Percentiles rank a stretch among this genome's conserved stretches.
Conservation (phyloP, 495 filamentous ascomycete genomes). For the Bryoglossum gracile region DNA sequence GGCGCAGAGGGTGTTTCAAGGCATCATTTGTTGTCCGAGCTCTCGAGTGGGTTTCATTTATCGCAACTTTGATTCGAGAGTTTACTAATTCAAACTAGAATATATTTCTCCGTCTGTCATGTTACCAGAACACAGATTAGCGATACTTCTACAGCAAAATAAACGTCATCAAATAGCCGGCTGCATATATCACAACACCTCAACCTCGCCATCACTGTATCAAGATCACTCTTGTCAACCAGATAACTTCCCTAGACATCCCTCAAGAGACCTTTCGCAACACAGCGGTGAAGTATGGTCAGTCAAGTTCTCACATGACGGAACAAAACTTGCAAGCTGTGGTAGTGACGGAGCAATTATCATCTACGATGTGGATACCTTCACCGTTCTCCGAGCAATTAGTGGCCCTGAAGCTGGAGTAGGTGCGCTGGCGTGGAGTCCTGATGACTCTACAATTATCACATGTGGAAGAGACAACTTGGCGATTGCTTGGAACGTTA, state of each 20-base stretch:
- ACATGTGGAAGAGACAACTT: conserved; percentile 69
- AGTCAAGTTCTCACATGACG: conserved; percentile 84
- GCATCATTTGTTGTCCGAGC: conserved; percentile 63
- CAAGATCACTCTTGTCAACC: conserved; percentile 79
- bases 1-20: conserved; percentile 75
- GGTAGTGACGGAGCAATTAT: conserved; percentile 65
- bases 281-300: conserved; percentile 88
- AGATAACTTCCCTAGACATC: conserved; percentile 66
- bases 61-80: not conserved
- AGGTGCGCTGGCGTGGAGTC: conserved; percentile 80
- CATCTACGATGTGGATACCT: conserved; percentile 72
- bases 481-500: conserved; percentile 72
- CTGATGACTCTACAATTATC: conserved; percentile 77
- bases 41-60: conserved; percentile 67
- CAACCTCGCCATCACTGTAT: conserved; percentile 76
- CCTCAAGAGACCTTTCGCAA: conserved; percentile 58
- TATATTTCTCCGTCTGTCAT: conserved; percentile 96
- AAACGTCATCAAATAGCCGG: conserved; percentile 74
- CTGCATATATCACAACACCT: conserved; percentile 84
- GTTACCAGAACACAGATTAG: conserved; percentile 93
- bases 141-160: conserved; percentile 70
- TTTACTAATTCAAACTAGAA: conserved; percentile 38
- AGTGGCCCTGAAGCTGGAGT: conserved; percentile 59
- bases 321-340: conserved; percentile 73
- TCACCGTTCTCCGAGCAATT: conserved; percentile 56